These are phyloP conservation scores for Penstemon newberryi DNA, from an alignment of 257 asterid genomes.

Conservation along the genomic window DNA sequence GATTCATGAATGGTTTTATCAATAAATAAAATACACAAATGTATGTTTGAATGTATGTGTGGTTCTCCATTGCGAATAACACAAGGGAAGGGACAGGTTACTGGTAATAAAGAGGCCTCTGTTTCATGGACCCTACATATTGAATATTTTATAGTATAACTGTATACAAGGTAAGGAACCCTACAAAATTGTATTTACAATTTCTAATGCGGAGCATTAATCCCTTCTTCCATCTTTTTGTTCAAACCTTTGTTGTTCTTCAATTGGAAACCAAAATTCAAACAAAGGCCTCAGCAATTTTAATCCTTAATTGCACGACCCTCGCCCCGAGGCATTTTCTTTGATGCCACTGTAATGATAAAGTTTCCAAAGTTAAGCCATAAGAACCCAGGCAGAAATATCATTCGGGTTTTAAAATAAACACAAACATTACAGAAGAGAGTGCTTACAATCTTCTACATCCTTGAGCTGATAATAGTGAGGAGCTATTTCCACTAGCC, in stretches of 20 bases:
- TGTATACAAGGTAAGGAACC: not conserved
- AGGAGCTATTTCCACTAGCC: constrained; percentile 93
- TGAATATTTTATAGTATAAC: not conserved
- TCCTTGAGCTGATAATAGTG: constrained; percentile 85
- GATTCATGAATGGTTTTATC: too few relatives aligned
- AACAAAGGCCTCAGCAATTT: not conserved
- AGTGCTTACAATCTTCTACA: constrained; percentile 68
- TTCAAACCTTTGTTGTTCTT: not conserved
- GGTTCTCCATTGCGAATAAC: not conserved
- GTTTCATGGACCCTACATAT: too few relatives aligned
- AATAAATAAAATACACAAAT: too few relatives aligned
- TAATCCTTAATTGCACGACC: constrained; percentile 69
- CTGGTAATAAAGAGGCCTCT: not conserved
- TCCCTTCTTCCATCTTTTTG: not conserved
- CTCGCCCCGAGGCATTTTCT: constrained; percentile 95
- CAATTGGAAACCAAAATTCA: not conserved
- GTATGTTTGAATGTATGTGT: not conserved
- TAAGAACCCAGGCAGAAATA: not conserved
- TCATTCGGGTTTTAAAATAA: not conserved
- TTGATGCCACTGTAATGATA: constrained; percentile 45
- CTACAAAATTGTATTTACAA: constrained; percentile 26
- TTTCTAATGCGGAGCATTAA: not conserved
- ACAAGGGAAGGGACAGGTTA: not conserved
- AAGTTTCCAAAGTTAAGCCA: not conserved
- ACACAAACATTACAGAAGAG: constrained; percentile 4